Base-by-base conservation (phyloP, 805 yeast species). In the Ogataea salicorniae region DNA sequence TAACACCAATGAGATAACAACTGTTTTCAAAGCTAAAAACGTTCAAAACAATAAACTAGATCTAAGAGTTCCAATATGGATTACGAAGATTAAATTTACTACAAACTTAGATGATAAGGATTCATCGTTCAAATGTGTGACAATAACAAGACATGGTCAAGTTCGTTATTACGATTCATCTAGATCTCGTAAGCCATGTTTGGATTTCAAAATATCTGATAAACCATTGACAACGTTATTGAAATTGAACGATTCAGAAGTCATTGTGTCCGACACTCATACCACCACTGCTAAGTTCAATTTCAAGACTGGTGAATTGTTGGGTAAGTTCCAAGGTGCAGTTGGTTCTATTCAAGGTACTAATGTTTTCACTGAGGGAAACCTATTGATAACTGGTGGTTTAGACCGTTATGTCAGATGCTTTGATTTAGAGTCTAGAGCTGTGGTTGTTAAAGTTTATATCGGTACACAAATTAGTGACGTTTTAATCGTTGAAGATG, bases 401-500 rank as follows among this genome's bases (percentile, higher is more conserved):
- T 74, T 91, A 20, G 99, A 94, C 61, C 75, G 96, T 58, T 92
- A 89, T 58, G 73, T 88, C 26, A 76, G 97, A 49, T 87, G 87
- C 4, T 92, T 78, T 65, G 84, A 89, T 50, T 61, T 81, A 5
- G 68, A 68, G 2, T 67, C 81, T 1, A 74, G 95, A 44, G 77
- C 78, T 39, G 70, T 80, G 42, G 66, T 80, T 9, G 89, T 81
- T 7, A 89, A 89, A 60, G 85, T 87, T 5, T 92, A 78, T 57
- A 59, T 84, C 26, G 95, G 95, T 2, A 78, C 88, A 5, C 89
- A 87, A 61, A 73, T 88, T 16, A 74, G 76, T 22, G 68, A 72
- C 29, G 75, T 83, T 20, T 57, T 74, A 47, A 59, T 84, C 0
- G 53, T 84, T 18, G 81, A 79, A 52, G 75, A 71, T 41, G 73